Evolutionary conservation across 2,329 filamentous ascomycete species (phyloP).

Genomic region (Blastomyces silverae): DNA sequence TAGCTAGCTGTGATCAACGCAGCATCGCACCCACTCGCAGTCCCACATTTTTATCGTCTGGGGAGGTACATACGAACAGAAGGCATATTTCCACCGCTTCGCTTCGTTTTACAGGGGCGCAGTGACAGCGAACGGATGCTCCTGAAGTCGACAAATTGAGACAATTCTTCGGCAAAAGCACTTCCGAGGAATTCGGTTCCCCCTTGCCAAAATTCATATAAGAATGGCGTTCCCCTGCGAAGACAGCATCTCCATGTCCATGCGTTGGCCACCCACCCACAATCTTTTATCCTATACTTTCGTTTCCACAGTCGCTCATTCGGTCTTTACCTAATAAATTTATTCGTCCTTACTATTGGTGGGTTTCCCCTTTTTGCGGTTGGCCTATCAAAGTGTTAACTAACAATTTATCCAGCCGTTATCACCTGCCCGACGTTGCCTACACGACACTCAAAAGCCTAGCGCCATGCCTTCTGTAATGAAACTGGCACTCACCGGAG

Average conservation of each 20-base stretch:
- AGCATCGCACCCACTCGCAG: background rate
- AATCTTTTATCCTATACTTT: background rate
- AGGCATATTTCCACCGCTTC: background rate
- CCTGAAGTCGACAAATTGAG: background rate
- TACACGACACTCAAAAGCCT: background rate
- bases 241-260: background rate
- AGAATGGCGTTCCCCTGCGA: background rate
- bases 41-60: background rate
- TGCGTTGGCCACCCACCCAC: background rate
- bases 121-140: background rate
- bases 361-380: background rate
- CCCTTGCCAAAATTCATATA: background rate
- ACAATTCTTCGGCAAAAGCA: background rate
- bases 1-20: background rate
- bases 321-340: background rate
- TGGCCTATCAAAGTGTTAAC: background rate
- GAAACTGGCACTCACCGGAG: slow-evolving; percentile 15
- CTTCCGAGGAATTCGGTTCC: background rate
- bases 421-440: background rate
- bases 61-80: background rate
- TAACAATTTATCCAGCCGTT: background rate
- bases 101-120: background rate
- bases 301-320: slow-evolving; percentile 2
- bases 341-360: background rate
- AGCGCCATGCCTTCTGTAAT: slow-evolving; percentile 7